Base-by-base conservation (phyloP, 805 yeast species). In the Millerozyma miso region DNA sequence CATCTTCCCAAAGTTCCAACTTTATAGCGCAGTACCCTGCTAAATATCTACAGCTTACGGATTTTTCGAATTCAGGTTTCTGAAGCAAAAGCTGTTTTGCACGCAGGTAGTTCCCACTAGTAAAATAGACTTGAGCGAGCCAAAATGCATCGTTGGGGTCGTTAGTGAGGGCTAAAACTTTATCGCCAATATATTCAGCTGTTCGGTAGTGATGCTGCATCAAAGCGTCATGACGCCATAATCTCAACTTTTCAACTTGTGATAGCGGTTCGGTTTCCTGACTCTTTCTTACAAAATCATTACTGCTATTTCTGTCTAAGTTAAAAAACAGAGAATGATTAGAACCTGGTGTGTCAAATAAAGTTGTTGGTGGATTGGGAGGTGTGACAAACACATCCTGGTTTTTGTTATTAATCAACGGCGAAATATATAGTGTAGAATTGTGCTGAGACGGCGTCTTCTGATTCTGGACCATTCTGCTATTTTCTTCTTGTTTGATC, bases 91-190 rank as follows among this genome's bases (percentile, higher is more conserved):
- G 62, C 48, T 81, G 82, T 40, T 88, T 77, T 1, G 95, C 97
- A 29, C 97, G 71, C 33, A 83, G 74, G 61, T 80, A 89, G 56
- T 85, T 79, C 8, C 91, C 91, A 43, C 79, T 80, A 43, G 81
- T 71, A 60, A 80, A 88, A 59, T 85, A 81, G 3, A 86, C 95
- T 65, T 91, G 97, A 0, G 96, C 97, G 23, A 91, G 71, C 97
- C 97, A 90, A 62, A 88, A 91, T 8, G 97, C 97, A 59, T 91
- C 98, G 55, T 84, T 87, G 12, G 96, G 85, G 56, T 90, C 97
- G 45, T 76, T 74, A 0, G 97, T 89, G 46, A 93, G 66, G 1
- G 89, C 78, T 34, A 88, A 73, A 5, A 93, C 87, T 54, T 90
- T 91, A 65, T 93, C 96, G 13, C 96, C 98, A 19, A 93, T 77